phyloP scores from a whole-genome alignment of 108 stramenopile genomes.

The Skeletonema menzelii region DNA sequence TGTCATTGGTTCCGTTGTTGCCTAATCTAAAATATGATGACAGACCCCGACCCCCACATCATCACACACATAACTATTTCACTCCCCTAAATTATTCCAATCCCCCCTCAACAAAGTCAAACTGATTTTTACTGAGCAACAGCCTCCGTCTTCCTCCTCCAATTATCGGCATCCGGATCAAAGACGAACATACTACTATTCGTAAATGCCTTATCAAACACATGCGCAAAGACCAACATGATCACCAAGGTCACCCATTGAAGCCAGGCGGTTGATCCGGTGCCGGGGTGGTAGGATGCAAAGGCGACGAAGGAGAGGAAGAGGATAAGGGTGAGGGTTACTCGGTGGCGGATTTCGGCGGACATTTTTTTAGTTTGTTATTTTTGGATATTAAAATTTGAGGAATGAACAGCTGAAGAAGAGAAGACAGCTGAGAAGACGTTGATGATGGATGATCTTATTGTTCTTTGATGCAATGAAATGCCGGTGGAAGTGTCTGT shows the following conservation, averaged over 20 bases:
- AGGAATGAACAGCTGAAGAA: background rate
- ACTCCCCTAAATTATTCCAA: background rate
- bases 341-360: conserved; percentile 38
- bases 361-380: conserved; percentile 20
- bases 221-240: conserved; percentile 61
- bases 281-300: conserved; percentile 78
- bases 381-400: background rate
- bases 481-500: too few species aligned
- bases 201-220: conserved; percentile 83
- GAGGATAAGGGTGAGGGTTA: conserved; percentile 57
- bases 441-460: background rate
- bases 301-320: conserved; percentile 75
- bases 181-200: conserved; percentile 78
- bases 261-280: conserved; percentile 79
- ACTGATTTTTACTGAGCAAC: conserved; percentile 20
- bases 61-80: background rate
- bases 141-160: conserved; percentile 88
- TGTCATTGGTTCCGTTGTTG: background rate
- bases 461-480: background rate
- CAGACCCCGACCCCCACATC: background rate
- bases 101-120: too few species aligned
- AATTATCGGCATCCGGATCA: conserved; percentile 93
- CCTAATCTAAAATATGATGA: background rate
- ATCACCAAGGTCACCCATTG: conserved; percentile 71
- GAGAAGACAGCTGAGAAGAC: too few species aligned